These are phyloP conservation scores for Saraca asoca DNA, from an alignment of 331 rosid genomes.

Conservation along the genomic window DNA sequence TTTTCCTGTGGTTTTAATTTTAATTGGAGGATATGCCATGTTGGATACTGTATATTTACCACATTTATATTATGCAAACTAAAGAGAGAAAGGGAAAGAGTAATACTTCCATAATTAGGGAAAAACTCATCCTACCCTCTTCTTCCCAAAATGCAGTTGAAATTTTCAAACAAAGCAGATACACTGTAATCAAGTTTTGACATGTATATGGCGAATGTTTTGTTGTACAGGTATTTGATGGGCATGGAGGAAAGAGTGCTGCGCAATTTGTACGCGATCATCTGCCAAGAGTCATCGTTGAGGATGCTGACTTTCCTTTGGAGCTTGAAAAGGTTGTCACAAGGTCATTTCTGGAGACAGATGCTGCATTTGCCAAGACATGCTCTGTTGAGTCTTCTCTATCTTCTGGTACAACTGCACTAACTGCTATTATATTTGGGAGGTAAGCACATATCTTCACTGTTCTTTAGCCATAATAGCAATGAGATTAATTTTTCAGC, in stretches of 20 bases:
- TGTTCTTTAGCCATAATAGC: neutral
- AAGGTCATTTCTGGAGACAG: slow-evolving; percentile 78
- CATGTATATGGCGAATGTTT: slow-evolving; percentile 24
- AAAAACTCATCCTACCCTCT: too few relatives aligned
- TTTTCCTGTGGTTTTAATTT: too few relatives aligned
- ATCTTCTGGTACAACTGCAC: slow-evolving; percentile 93
- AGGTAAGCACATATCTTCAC: slow-evolving; percentile 46
- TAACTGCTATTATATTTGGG: slow-evolving; percentile 86
- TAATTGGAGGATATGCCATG: too few relatives aligned
- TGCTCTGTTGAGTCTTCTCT: slow-evolving; percentile 62
- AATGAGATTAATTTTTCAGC: neutral
- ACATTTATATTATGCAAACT: too few relatives aligned
- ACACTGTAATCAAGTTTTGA: slow-evolving; percentile 5
- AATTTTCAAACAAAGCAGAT: too few relatives aligned
- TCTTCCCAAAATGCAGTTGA: too few relatives aligned
- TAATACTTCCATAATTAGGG: neutral
- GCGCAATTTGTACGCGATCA: slow-evolving; percentile 84
- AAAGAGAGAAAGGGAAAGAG: neutral
- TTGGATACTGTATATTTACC: too few relatives aligned
- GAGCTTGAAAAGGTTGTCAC: slow-evolving; percentile 86
- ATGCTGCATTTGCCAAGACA: slow-evolving; percentile 68
- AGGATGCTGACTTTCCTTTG: slow-evolving; percentile 81
- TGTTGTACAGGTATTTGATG: slow-evolving; percentile 77
- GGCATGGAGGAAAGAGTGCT: slow-evolving; percentile 85
- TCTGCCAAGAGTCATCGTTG: slow-evolving; percentile 76